Base-by-base conservation (phyloP, 1,139 yeast species). In the Nadsonia starkeyi-henricii region DNA sequence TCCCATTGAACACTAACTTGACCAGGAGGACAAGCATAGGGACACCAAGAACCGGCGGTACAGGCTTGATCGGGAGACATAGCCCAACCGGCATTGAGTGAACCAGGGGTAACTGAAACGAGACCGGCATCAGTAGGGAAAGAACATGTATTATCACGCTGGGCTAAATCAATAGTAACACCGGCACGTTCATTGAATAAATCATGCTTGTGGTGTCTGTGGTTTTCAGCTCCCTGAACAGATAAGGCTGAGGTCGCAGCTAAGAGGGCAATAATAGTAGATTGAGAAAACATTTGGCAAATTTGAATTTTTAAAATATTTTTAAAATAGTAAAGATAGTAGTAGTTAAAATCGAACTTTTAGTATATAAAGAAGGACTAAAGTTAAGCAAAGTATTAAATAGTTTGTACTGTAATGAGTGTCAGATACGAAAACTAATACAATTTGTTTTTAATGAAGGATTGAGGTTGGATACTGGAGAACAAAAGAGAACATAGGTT, bases 21-120 rank as follows among this genome's bases (percentile, higher is more conserved):
- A 53, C 95, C 95, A 47, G 94, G 83, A 41, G 86, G 79, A 61
- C 95, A 85, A 18, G 95, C 95, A 62, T 82, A 86, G 41, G 93
- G 93, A 65, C 95, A 86, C 74, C 81, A 83, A 43, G 73, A 70
- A 20, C 93, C 94, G 41, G 82, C 71, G 8, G 77, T 67, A 64
- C 95, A 86, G 44, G 72, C 62, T 59, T 81, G 84, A 64, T 85
- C 91, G 48, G 79, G 81, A 56, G 83, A 78, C 77, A 84, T 72
- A 50, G 95, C 95, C 95, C 95, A 86, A 39, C 95, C 95, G 44
- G 74, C 89, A 59, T 84, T 83, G 26, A 63, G 56, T 23, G 77
- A 72, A 43, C 65, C 62, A 7, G 74, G 70, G 45, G 85, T 80
- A 48, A 85, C 80, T 1, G 80, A 67, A 23, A 85, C 88, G 58